A percentile compares a stretch with the other conserved stretches of the same genome.
These are phyloP conservation scores for Suaeda aralocaspica DNA, from an alignment of 148 eudicot species.

Conservation along the genomic window DNA sequence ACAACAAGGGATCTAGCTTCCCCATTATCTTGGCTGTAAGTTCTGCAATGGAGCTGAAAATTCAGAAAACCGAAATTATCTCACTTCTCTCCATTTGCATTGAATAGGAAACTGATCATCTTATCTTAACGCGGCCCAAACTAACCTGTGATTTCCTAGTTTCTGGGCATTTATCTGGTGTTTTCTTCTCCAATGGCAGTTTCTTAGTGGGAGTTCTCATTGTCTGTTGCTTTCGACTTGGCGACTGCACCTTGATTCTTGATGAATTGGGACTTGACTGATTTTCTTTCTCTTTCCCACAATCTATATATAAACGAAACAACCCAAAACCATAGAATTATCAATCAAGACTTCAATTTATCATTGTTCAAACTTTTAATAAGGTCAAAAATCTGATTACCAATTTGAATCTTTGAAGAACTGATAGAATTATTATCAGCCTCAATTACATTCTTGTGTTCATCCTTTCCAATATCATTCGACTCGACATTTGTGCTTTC, in stretches of 20 bases:
- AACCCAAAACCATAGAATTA: not conserved
- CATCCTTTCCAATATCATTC: constrained; percentile 32
- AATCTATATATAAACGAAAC: constrained; percentile 28
- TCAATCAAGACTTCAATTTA: not conserved
- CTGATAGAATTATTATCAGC: constrained; percentile 6
- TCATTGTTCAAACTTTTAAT: not conserved
- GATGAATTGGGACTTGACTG: constrained; percentile 24
- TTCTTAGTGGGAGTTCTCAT: constrained; percentile 40
- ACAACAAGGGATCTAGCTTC: constrained; percentile 23
- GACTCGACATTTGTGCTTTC: constrained; percentile 35
- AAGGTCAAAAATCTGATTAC: constrained; percentile 18
- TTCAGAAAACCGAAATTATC: constrained; percentile 26
- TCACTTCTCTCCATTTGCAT: not conserved
- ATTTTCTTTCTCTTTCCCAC: constrained; percentile 42
- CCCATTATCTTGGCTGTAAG: constrained; percentile 24
- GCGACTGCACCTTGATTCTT: constrained; percentile 34
- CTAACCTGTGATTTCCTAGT: constrained; percentile 40
- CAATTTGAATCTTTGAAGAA: constrained; percentile 25
- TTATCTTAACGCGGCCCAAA: not conserved
- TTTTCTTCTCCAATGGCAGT: constrained; percentile 28
- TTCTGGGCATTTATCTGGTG: constrained; percentile 33
- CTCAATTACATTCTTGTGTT: constrained; percentile 25
- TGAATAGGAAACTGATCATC: not conserved
- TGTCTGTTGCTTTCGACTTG: constrained; percentile 30
- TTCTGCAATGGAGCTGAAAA: constrained; percentile 46